Evolutionary conservation across 257 asterid species (phyloP), one percentile per base, ranked within the genome.

Genomic region (Penstemon davidsonii): DNA sequence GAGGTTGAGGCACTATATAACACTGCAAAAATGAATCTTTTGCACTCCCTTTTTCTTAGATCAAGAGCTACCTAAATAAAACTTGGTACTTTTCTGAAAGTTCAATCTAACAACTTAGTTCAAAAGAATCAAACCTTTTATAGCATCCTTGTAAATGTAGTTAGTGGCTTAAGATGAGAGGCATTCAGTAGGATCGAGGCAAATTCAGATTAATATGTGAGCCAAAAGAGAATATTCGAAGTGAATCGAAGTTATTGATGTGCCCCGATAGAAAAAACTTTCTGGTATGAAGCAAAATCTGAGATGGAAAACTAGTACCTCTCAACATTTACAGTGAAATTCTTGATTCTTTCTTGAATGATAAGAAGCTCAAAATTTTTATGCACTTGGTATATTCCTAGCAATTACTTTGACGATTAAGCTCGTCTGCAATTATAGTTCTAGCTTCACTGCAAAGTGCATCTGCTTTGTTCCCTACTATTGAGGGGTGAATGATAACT

Each of bases 391-490:
- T 66, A 62, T 13, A 25, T 25, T 25, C 50, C 76, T 80, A 81
- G 74, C 83, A 25, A 25, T 25, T 25, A 25, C 33, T 78, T 78
- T 79, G 83, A 45, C 69, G 69, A 64, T 55, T 15, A 44, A 94
- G 95, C 68, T 76, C 86, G 44, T 84, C 86, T 66, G 87, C 87
- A 11, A 94, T 91, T 66, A 79, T 56, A 74, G 72, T 76, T 67
- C 96, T 84, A 46, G 97, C 91, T 76, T 87, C 90, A 0, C 53
- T 79, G 78, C 97, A 84, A 42, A 94, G 80, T 54, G 73, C 74
- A 11, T 86, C 81, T 6, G 99, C 68, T 66, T 82, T 78, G 36
- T 70, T 77, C 69, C 96, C 97, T 60, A 70, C 53, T 9, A 94
- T 76, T 36, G 88, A 76, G 63, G 68, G 88, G 81, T 91, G 99